Evolutionary conservation across 441 rosid genomes (phyloP).

Genomic region (Populus hybrid): DNA sequence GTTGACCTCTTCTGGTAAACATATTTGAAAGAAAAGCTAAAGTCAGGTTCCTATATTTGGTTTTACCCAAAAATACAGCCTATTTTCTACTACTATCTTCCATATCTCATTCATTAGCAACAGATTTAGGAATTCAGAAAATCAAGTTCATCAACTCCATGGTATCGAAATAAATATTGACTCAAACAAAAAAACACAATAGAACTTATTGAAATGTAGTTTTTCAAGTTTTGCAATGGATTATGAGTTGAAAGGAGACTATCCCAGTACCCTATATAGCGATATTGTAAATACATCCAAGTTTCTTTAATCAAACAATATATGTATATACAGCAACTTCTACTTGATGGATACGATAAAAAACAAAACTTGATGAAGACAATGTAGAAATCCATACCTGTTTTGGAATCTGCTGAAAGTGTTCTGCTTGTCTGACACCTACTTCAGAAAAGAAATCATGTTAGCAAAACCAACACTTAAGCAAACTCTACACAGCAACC

Average conservation of each 20-base stretch:
- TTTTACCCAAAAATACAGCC: background rate
- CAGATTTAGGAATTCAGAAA: background rate
- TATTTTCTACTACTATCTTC: background rate
- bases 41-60: background rate
- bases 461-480: background rate
- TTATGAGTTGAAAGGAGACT: background rate
- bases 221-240: background rate
- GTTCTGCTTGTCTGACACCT: constrained; percentile 16
- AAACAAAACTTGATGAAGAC: background rate
- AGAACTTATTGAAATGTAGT: too few relatives aligned
- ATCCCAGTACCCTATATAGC: background rate
- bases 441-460: constrained; percentile 2
- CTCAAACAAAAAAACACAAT: background rate
- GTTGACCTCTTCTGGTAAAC: background rate
- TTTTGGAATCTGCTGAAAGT: background rate
- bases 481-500: background rate
- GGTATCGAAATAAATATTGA: background rate
- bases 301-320: background rate
- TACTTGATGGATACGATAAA: background rate
- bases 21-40: background rate
- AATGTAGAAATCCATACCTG: background rate
- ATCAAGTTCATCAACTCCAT: background rate
- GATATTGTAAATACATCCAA: background rate
- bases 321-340: background rate
- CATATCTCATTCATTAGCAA: background rate